phyloP scores from a whole-genome alignment of 139 green algal species.

The Parachlorella kessleri region DNA sequence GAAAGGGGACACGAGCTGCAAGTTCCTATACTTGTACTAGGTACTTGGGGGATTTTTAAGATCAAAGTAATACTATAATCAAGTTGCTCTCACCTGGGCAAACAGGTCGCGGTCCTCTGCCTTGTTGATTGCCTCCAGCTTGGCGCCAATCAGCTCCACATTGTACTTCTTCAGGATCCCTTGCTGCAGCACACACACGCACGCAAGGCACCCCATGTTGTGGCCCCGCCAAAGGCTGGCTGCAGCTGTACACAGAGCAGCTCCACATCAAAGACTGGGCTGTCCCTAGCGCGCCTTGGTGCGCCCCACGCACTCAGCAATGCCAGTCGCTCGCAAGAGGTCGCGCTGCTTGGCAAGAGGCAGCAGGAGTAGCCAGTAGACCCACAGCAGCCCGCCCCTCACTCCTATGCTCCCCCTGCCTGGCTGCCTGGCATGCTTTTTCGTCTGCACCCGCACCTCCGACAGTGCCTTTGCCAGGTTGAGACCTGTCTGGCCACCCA shows the following conservation, averaged over 20 bases:
- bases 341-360: too few species aligned
- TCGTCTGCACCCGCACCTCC: constrained; percentile 72
- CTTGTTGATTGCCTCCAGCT: constrained; percentile 98
- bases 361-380: too few species aligned
- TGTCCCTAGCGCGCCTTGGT: too few species aligned
- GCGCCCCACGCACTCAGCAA: too few species aligned
- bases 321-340: too few species aligned
- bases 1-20: too few species aligned
- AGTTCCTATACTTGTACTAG: too few species aligned
- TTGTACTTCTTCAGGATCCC: constrained; percentile 91
- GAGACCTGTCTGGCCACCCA: constrained; percentile 98
- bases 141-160: constrained; percentile 98
- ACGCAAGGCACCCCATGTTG: too few species aligned
- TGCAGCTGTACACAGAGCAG: too few species aligned
- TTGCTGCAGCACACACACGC: constrained; percentile 13
- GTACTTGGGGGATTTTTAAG: too few species aligned
- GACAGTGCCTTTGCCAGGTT: constrained; percentile 96
- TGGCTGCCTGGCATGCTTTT: background rate
- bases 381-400: background rate
- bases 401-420: background rate
- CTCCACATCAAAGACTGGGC: too few species aligned
- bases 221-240: too few species aligned
- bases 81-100: constrained; percentile 79
- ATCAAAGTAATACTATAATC: background rate
- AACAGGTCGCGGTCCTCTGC: constrained; percentile 98